Percentiles rank a stretch among this genome's conserved stretches.
These are phyloP conservation scores for Erodium moschatum DNA, from an alignment of 441 rosid genomes.

Conservation along the genomic window DNA sequence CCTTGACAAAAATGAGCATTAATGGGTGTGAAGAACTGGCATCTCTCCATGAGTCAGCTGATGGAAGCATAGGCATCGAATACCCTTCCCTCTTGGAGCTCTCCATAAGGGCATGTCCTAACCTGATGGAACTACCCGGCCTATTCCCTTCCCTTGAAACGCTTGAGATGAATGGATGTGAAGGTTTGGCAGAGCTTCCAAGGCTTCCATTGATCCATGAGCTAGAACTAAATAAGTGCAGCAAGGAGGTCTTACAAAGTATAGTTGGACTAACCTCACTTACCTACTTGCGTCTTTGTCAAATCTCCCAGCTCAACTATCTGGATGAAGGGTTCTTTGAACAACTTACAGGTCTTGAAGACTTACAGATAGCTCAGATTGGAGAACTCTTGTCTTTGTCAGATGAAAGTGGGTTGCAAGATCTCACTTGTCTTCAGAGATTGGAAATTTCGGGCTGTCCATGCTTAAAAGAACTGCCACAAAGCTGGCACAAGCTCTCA, in stretches of 20 bases:
- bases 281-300: slow-evolving; percentile 14
- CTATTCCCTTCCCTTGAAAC: slow-evolving; percentile 20
- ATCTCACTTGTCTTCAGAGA: slow-evolving; percentile 16
- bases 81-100: slow-evolving; percentile 21
- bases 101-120: slow-evolving; percentile 18
- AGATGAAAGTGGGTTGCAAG: slow-evolving; percentile 13
- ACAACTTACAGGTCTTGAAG: slow-evolving; percentile 18
- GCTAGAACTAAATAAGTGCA: slow-evolving; percentile 14
- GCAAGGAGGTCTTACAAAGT: slow-evolving; percentile 11
- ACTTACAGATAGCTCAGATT: slow-evolving; percentile 16
- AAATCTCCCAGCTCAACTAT: slow-evolving; percentile 12
- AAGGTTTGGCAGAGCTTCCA: slow-evolving; percentile 14
- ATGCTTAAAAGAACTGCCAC: slow-evolving; percentile 23
- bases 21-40: slow-evolving; percentile 15
- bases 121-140: slow-evolving; percentile 10
- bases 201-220: slow-evolving; percentile 16
- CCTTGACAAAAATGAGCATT: slow-evolving; percentile 15
- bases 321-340: slow-evolving; percentile 17
- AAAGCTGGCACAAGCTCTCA: slow-evolving; percentile 10
- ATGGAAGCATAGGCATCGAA: slow-evolving; percentile 4
- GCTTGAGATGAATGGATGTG: slow-evolving; percentile 17
- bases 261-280: slow-evolving; percentile 5
- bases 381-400: slow-evolving; percentile 14
- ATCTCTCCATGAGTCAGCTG: slow-evolving; percentile 8
- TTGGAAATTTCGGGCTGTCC: slow-evolving; percentile 18